Conservation (phyloP, 176 grass and related monocot genomes). For the Triticum timopheevii region DNA sequence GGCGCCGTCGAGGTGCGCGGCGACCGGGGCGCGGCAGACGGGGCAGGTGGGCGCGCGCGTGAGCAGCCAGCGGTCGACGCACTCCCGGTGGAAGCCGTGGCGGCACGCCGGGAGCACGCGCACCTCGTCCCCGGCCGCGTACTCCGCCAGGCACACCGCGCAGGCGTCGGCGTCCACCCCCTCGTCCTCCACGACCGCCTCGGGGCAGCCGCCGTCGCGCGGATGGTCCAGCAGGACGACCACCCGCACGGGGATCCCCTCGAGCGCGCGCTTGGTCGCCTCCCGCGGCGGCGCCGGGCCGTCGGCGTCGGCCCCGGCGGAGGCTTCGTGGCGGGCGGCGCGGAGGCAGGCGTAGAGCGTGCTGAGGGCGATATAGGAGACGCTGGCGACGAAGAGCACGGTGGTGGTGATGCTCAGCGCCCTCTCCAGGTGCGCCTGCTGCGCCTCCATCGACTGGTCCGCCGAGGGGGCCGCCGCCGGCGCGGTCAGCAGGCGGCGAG, state of each 20-base stretch:
- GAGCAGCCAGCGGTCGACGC: conserved; percentile 63
- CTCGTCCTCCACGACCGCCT: neutral
- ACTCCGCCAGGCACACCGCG: conserved; percentile 51
- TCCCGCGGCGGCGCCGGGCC: neutral
- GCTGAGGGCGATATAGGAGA: conserved; percentile 28
- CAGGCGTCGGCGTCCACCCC: neutral
- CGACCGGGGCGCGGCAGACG: conserved; percentile 29
- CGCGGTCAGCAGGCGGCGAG: neutral
- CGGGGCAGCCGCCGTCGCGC: too few species aligned
- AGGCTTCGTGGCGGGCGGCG: neutral
- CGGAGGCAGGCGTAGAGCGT: conserved; percentile 19
- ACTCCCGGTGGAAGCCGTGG: conserved; percentile 51
- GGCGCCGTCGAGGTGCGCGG: neutral
- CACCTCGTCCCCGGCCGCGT: conserved; percentile 36
- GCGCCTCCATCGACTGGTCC: neutral
- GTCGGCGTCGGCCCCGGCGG: neutral
- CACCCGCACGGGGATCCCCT: conserved; percentile 23
- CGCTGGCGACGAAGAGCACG: conserved; percentile 19
- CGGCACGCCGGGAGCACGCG: conserved; percentile 40
- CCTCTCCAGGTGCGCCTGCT: conserved; percentile 28
- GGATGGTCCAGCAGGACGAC: neutral
- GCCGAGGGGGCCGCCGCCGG: too few species aligned
- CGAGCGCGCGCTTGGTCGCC: conserved; percentile 23
- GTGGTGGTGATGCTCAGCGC: neutral
- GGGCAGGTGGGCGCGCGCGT: conserved; percentile 43